Base-by-base conservation (phyloP, 495 filamentous ascomycete species). In the Hypomontagnella monticulosa region DNA sequence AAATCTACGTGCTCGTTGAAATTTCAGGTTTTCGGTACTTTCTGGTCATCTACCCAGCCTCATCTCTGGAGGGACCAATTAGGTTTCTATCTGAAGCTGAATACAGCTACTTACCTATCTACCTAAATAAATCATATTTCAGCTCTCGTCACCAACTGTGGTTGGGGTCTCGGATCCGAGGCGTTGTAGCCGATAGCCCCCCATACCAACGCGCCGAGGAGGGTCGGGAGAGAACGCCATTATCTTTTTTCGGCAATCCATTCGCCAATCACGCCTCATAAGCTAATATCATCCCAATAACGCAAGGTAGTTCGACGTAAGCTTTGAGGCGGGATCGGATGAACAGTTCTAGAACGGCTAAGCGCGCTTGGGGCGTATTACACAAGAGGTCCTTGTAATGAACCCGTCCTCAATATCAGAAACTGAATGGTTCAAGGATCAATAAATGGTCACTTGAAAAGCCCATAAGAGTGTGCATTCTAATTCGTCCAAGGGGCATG, bases 131-230 rank as follows among this genome's bases (percentile, higher is more conserved):
- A n/a, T n/a, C n/a, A n/a, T n/a, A n/a, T n/a, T n/a, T 27, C 23
- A 27, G 23, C 23, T 27, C 23, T 3, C 2, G 23, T 27, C 23
- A 27, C 6, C 23, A 27, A 6, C 23, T 27, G 23, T 6, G 23
- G 23, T 6, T 27, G n/a, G 18, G 36, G 15, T 19, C 52, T 63
- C 60, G 60, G 60, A 63, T 55, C 60, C 60, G 60, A 63, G 60
- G 19, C 12, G 11, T 15, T 11, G 23, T 30, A 51, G 43, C 60
- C 60, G 60, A 57, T 20, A 30, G 40, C 19, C 40, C 1, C 1
- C n/a, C 43, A 4, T 7, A 16, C 14, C 38, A 43, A 32, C 33
- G 33, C 50, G 36, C 58, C 43, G 38, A 49, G 50, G 19, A 50
- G 52, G 60, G 51, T 63, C 44, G 44, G 43, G 38, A 55, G 40